Evolutionary conservation across 331 rosid genomes (phyloP).

Genomic region (Spiraea crenata): DNA sequence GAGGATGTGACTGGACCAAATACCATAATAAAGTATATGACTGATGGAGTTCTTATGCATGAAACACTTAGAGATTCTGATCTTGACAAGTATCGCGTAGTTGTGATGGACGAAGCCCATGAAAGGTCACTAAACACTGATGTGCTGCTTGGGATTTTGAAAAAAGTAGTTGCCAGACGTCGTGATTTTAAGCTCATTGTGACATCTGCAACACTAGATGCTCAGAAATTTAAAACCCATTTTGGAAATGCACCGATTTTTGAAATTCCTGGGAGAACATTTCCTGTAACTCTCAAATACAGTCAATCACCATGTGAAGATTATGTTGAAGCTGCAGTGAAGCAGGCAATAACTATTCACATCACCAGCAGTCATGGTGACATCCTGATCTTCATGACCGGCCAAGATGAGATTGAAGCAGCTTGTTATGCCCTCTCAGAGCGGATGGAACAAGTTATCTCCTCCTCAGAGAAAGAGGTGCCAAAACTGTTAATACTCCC

Average conservation of each 20-base stretch:
- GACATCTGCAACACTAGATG: conserved; percentile 94
- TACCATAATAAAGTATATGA: conserved; percentile 95
- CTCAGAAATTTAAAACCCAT: conserved; percentile 79
- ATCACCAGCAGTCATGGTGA: conserved; percentile 90
- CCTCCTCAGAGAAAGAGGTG: conserved; percentile 68
- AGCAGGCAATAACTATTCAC: conserved; percentile 96
- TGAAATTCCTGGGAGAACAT: conserved; percentile 96
- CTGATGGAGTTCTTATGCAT: conserved; percentile 93
- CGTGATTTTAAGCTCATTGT: conserved; percentile 95
- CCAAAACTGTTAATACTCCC: conserved; percentile 92
- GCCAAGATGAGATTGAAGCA: conserved; percentile 99
- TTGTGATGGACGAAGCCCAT: conserved; percentile 99
- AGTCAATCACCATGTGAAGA: conserved; percentile 94
- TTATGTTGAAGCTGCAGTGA: conserved; percentile 95
- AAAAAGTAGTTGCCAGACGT: conserved; percentile 89
- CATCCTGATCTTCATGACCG: conserved; percentile 96
- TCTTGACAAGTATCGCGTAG: conserved; percentile 80
- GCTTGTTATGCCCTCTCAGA: conserved; percentile 93
- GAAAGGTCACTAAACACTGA: conserved; percentile 94
- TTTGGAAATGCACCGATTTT: conserved; percentile 94
- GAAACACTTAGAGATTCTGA: conserved; percentile 95
- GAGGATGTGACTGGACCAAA: conserved; percentile 95
- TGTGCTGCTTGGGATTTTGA: conserved; percentile 91
- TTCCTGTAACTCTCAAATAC: conserved; percentile 81
- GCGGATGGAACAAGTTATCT: conserved; percentile 76